These are phyloP conservation scores for Blastomyces silverae DNA, from an alignment of 2,329 filamentous ascomycete genomes.

Conservation along the genomic window DNA sequence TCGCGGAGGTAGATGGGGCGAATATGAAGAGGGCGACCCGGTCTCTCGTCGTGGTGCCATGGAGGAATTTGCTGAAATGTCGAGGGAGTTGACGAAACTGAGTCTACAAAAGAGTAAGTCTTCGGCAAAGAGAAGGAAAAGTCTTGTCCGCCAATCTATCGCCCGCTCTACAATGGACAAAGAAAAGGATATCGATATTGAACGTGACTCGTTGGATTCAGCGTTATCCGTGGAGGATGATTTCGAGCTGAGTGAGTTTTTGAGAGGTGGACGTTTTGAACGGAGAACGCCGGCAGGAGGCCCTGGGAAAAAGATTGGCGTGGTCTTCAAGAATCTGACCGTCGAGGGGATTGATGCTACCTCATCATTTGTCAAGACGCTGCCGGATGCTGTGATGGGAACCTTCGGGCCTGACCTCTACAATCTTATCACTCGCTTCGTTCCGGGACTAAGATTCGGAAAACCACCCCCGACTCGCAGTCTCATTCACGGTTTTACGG, in stretches of 20 bases:
- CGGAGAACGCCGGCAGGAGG: slow-evolving; percentile 31
- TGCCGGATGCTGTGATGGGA: slow-evolving; percentile 66
- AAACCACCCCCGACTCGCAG: slow-evolving; percentile 47
- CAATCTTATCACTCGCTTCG: slow-evolving; percentile 50
- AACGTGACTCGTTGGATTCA: slow-evolving; percentile 26
- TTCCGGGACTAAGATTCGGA: slow-evolving; percentile 47
- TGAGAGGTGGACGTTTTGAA: slow-evolving; percentile 16
- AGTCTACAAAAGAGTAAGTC: slow-evolving; percentile 40
- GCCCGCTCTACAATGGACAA: slow-evolving; percentile 39
- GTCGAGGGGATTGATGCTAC: slow-evolving; percentile 65
- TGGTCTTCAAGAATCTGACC: slow-evolving; percentile 67
- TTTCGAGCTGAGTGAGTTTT: slow-evolving; percentile 15
- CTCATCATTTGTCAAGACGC: slow-evolving; percentile 61
- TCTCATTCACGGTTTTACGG: slow-evolving; percentile 61
- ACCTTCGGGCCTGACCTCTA: slow-evolving; percentile 79
- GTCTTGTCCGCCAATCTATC: slow-evolving; percentile 27
- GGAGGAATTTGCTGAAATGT: slow-evolving; percentile 54
- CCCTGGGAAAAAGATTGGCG: slow-evolving; percentile 69
- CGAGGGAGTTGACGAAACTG: slow-evolving; percentile 49
- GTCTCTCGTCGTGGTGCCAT: slow-evolving; percentile 50
- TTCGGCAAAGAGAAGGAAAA: slow-evolving; percentile 26
- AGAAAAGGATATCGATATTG: slow-evolving; percentile 46
- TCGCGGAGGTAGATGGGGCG: slow-evolving; percentile 55
- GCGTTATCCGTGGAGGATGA: background rate
- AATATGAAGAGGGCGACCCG: slow-evolving; percentile 51